Conservation (phyloP, 2,329 filamentous ascomycete genomes). For the Orbilia brochopaga region DNA sequence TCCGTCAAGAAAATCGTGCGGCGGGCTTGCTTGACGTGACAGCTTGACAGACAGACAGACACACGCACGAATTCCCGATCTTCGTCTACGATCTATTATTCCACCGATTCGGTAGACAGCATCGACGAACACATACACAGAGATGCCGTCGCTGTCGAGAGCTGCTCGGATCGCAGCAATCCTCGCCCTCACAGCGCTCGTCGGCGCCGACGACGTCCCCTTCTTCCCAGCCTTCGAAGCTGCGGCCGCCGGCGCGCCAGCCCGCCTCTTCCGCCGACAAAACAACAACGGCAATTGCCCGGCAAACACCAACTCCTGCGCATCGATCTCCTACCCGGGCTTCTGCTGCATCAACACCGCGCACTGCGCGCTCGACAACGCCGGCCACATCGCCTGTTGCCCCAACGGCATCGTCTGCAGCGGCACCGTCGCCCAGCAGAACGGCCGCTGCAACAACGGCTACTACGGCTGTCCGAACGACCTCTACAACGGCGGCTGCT, state of each 20-base stretch:
- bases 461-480: conserved; percentile 38
- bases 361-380: conserved; percentile 36
- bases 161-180: conserved; percentile 43
- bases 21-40: no score
- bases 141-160: conserved; percentile 32
- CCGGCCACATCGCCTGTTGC: conserved; percentile 45
- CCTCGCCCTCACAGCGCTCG: conserved; percentile 33
- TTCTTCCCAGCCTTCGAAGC: conserved; percentile 40
- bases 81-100: no score
- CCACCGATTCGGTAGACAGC: no score
- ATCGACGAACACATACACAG: no score
- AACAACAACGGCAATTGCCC: conserved; percentile 42
- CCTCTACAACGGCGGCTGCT: conserved; percentile 37
- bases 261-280: conserved; percentile 15
- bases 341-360: conserved; percentile 41
- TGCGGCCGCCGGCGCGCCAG: conserved; percentile 2
- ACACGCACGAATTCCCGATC: no score
- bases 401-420: conserved; percentile 43
- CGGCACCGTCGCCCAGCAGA: conserved; percentile 40
- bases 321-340: conserved; percentile 42
- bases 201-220: conserved; percentile 31
- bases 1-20: no score
- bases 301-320: conserved; percentile 28
- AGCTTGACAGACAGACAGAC: no score
- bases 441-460: conserved; percentile 24